Conservation (phyloP, 2,329 filamentous ascomycete genomes). For the Hypoxylon sp. region DNA sequence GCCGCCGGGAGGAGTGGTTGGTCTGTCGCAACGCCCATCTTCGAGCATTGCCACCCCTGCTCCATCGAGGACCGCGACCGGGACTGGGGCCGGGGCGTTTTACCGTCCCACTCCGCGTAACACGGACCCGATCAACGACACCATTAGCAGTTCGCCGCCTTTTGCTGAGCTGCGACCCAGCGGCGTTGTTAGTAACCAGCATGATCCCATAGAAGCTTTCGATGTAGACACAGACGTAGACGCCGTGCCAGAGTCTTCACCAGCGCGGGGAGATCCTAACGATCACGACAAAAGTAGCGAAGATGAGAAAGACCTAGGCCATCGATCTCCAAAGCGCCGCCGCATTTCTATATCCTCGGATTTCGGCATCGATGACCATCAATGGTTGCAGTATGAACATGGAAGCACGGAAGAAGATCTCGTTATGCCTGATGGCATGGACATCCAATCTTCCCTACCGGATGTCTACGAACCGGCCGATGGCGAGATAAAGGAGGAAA, state of each 20-base stretch:
- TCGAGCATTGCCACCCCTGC: conserved; percentile 40
- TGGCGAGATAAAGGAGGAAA: conserved; percentile 16
- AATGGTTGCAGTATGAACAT: not conserved
- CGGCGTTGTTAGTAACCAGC: not conserved
- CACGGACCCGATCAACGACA: conserved; percentile 46
- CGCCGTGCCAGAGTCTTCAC: conserved; percentile 47
- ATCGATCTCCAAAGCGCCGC: conserved; percentile 55
- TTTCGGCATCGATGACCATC: conserved; percentile 18
- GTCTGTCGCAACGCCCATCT: conserved; percentile 24
- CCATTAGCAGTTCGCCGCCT: conserved; percentile 52
- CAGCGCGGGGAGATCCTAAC: conserved; percentile 12
- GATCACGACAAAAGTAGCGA: conserved; percentile 20
- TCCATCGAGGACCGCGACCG: conserved; percentile 29
- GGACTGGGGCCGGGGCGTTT: conserved; percentile 38
- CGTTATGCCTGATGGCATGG: conserved; percentile 42
- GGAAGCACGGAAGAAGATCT: conserved; percentile 22
- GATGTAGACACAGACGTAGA: conserved; percentile 34
- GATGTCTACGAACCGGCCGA: conserved; percentile 13
- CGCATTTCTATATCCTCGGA: conserved; percentile 55
- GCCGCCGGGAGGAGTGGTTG: conserved; percentile 1
- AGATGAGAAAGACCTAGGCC: conserved; percentile 14
- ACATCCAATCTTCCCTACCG: conserved; percentile 34
- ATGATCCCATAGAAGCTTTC: conserved; percentile 24
- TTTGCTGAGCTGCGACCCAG: conserved; percentile 16
- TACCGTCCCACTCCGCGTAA: conserved; percentile 43